Evolutionary conservation across 1,139 yeast genomes (phyloP).

Genomic region (Geotrichum siamense): DNA sequence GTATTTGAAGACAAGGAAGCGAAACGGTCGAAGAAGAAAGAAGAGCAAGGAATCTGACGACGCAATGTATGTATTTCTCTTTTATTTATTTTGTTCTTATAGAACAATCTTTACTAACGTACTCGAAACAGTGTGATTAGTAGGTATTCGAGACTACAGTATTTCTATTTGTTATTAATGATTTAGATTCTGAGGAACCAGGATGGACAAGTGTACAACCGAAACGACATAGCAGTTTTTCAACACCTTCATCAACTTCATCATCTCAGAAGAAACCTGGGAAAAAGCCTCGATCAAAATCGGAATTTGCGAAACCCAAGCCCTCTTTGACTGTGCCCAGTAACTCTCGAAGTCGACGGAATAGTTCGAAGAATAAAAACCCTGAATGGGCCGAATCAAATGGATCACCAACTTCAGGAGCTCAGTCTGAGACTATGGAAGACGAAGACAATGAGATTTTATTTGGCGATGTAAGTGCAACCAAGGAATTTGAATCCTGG

Average conservation of each 20-base stretch:
- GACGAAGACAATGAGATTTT: not conserved
- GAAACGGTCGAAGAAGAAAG: not conserved
- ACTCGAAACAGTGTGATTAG: too few species aligned
- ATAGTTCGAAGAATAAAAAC: not conserved
- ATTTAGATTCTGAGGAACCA: slow-evolving; percentile 23
- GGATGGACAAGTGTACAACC: slow-evolving; percentile 33
- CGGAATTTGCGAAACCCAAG: slow-evolving; percentile 2
- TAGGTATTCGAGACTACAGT: too few species aligned
- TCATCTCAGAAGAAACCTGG: not conserved
- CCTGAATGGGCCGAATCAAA: slow-evolving; percentile 12
- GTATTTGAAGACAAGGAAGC: slow-evolving; percentile 1
- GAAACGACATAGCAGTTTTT: slow-evolving; percentile 18
- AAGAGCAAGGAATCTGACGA: slow-evolving; percentile 18
- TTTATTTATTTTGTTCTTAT: not conserved
- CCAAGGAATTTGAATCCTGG: slow-evolving; percentile 20
- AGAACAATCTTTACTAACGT: not conserved
- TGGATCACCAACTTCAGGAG: not conserved
- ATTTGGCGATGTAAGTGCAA: slow-evolving; percentile 12
- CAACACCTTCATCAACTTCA: not conserved
- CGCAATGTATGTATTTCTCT: not conserved
- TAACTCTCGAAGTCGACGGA: not conserved
- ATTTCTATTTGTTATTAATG: not conserved
- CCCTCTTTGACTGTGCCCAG: not conserved
- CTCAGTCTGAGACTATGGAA: not conserved
- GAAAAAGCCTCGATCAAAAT: slow-evolving; percentile 5